phyloP scores from a whole-genome alignment of 352 stramenopile genomes.

The Globisporangium orthogonon region DNA sequence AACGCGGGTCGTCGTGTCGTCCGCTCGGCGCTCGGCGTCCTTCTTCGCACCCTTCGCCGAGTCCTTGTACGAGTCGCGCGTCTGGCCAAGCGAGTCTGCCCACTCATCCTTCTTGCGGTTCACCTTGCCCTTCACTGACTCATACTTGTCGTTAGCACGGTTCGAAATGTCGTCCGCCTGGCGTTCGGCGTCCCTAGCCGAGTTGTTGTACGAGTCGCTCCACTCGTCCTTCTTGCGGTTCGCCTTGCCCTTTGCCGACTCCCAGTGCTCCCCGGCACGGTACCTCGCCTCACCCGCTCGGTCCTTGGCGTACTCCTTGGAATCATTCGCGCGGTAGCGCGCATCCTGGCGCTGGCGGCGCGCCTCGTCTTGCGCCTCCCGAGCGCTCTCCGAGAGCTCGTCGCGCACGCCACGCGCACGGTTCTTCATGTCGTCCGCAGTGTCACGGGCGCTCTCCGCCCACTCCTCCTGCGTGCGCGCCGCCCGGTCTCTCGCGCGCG shows the following conservation, averaged over 20 bases:
- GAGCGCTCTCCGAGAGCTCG: constrained; percentile 23
- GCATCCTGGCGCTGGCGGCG: constrained; percentile 20
- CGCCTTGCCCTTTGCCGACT: too few relatives aligned
- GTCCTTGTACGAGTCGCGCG: too few relatives aligned
- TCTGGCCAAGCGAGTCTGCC: too few relatives aligned
- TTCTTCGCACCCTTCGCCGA: background rate
- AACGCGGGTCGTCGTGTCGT: too few relatives aligned
- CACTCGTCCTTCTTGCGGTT: too few relatives aligned
- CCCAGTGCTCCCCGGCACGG: too few relatives aligned
- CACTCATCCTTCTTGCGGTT: too few relatives aligned
- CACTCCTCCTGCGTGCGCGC: constrained; percentile 19
- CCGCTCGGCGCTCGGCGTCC: background rate
- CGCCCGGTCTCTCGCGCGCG: constrained; percentile 23
- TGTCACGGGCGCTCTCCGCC: constrained; percentile 18
- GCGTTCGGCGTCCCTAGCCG: too few relatives aligned
- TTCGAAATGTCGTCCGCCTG: too few relatives aligned
- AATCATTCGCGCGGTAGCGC: constrained; percentile 15
- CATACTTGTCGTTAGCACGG: too few relatives aligned
- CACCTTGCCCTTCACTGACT: too few relatives aligned
- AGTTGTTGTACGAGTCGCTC: too few relatives aligned
- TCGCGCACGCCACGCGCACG: constrained; percentile 20
- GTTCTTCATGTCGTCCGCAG: constrained; percentile 21
- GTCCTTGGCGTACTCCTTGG: constrained; percentile 20
- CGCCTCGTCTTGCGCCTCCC: constrained; percentile 23
- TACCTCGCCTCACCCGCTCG: background rate